Base-by-base conservation (phyloP, 1,284 basidiomycete species). In the Fomitopsis betulina region DNA sequence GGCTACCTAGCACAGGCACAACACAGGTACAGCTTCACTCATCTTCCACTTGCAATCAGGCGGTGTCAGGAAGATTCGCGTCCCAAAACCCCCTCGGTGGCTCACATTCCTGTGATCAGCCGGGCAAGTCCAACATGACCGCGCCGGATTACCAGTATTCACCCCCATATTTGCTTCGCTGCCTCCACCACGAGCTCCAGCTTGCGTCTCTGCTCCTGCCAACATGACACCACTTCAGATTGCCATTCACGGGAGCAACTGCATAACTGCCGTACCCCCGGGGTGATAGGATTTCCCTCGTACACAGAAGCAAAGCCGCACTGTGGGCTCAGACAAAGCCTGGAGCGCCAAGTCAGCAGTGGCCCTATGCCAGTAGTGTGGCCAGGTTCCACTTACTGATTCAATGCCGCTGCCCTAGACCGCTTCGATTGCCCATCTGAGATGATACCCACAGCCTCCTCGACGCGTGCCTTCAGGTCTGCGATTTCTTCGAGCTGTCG, bases 291-390 rank as follows among this genome's bases (percentile, higher is more conserved):
- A 64, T 87, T 88, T 0, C 86, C 87, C 61, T 87, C 81, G 66
- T 82, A 83, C 23, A 85, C 82, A 1, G 82, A 84, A 13, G 86
- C 84, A 67, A 91, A 91, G 5, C 89, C 89, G 62, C 89, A 91
- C 68, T 91, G 89, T 2, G 87, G 82, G 54, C 84, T 86, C 63
- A 91, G 81, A 55, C 79, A 81, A 19, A 91, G 73, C 64, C 84
- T 87, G 62, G 42, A 43, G 50, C 23, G 21, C 35, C 33, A 58
- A n/a, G 25, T 54, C 45, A 58, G 49, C 52, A 38, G 15, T 25
- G 30, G 27, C 19, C 40, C 54, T 40, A 43, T 47, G 0, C 19
- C 17, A 17, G 45, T 47, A 19, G 53, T 27, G 27, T 49, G 53
- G 57, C 27, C 27, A 55, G 17, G 43, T 23, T 55, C 55, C 45